phyloP scores from a whole-genome alignment of 306 rosid species.

The Lithocarpus polystachyus region DNA sequence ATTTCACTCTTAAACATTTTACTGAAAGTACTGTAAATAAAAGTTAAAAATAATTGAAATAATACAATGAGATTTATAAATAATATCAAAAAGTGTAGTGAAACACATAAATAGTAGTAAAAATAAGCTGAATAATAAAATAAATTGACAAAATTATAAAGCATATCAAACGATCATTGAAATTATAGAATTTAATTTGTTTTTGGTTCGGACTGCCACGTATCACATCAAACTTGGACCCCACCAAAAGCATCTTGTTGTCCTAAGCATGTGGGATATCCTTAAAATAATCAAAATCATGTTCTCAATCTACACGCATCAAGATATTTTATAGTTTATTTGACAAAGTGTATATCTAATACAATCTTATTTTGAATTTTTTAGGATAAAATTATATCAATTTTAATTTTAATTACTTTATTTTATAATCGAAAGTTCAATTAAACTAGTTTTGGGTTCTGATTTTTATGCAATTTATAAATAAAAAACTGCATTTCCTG shows the following conservation, averaged over 20 bases:
- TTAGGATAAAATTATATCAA: no score
- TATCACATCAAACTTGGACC: background rate
- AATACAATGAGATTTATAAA: accelerated
- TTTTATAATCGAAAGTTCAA: no score
- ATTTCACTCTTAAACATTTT: no score
- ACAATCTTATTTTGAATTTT: no score
- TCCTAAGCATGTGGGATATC: background rate
- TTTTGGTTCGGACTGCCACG: background rate
- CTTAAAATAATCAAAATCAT: background rate
- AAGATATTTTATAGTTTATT: no score
- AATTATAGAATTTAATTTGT: background rate
- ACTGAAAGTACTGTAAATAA: accelerated
- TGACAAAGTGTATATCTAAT: no score
- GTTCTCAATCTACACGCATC: background rate
- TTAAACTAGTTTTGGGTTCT: no score
- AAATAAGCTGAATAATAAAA: no score
- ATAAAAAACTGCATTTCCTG: no score
- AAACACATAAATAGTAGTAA: accelerated
- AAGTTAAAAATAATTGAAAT: accelerated
- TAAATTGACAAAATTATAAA: accelerated
- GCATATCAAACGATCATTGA: accelerated
- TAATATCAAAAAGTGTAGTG: accelerated
- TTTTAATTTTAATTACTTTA: no score
- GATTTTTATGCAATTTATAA: no score
- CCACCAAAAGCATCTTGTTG: background rate